Conservation (phyloP, 768 basidiomycete genomes). For the Rickenella mellea region DNA sequence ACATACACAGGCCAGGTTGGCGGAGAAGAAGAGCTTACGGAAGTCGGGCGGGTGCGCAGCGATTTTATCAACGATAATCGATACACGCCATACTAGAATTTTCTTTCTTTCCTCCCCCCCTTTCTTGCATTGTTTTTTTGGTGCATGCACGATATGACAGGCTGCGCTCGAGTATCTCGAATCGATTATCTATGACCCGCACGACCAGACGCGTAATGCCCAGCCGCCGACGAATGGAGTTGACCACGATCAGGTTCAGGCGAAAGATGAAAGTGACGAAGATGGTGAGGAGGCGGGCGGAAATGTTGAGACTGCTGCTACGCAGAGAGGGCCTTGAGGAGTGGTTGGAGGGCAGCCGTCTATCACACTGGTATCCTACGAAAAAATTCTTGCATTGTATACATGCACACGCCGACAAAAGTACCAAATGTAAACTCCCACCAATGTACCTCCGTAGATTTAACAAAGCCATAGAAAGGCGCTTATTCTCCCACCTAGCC, state of each 20-base stretch:
- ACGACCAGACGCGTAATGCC: slow-evolving; percentile 9
- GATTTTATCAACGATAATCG: slow-evolving; percentile 72
- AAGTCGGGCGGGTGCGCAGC: slow-evolving; percentile 91
- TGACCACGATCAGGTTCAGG: slow-evolving; percentile 5
- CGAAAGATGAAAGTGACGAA: slow-evolving; percentile 9
- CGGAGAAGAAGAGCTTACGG: slow-evolving; percentile 66
- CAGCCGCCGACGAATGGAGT: neutral
- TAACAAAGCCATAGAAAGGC: no score
- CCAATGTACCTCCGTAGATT: no score
- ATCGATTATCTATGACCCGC: slow-evolving; percentile 63
- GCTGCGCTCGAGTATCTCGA: slow-evolving; percentile 78
- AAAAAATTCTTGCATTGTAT: slow-evolving; percentile 3
- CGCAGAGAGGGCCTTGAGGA: no score
- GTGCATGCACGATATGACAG: slow-evolving; percentile 26
- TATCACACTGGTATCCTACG: no score
- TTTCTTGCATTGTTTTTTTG: slow-evolving; percentile 11
- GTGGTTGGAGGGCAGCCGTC: no score
- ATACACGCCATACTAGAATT: slow-evolving; percentile 78
- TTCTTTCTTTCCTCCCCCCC: slow-evolving; percentile 14
- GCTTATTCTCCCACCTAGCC: no score
- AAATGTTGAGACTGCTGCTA: slow-evolving; percentile 4
- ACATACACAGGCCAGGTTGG: slow-evolving; percentile 48
- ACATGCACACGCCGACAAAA: neutral
- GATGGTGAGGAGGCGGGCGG: slow-evolving; percentile 7
- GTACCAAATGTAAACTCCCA: no score